Base-by-base conservation (phyloP, 2,329 filamentous ascomycete species). In the Karstenula rhodostoma region DNA sequence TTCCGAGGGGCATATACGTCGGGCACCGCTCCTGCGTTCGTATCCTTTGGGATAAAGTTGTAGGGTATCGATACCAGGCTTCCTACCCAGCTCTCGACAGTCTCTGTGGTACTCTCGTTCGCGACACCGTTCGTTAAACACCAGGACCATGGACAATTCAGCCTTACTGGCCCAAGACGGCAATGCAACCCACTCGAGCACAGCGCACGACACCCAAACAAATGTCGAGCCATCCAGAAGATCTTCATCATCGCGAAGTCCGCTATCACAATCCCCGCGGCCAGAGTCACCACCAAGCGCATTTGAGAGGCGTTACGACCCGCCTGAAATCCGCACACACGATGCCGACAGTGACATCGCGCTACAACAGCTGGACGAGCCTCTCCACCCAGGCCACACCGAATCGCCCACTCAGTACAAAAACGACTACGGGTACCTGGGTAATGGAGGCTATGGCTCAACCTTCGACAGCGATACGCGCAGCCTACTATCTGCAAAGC, bases 401-500 rank as follows among this genome's bases (percentile, higher is more conserved):
- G 42, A 63, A 13, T 68, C 71, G 4, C 69, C 71, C 0, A 56
- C 64, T 2, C 54, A 58, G 1, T 65, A 58, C 40, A 70, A 69
- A n/a, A 59, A 57, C 5, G 65, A 62, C 1, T 73, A 71, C 44
- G 63, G 64, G 25, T 67, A 63, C 23, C 61, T 68, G 3, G 46
- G 49, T 8, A 37, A 27, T 43, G 63, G 63, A 17, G 60, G 54
- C 13, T 64, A 64, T 27, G 63, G 55, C 12, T 62, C 67, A 2
- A 63, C 59, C 3, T 67, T 61, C 19, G 69, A 68, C 56, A 64
- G 56, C 59, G 73, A 68, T 46, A 70, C 63, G 12, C 63, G 65
- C 9, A 71, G 68, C 15, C 50, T 69, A 3, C 46, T 67, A 12
- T 62, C 62, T 23, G 62, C 67, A 15, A 76, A 76, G 54, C 67